Evolutionary conservation across 2,329 filamentous ascomycete species (phyloP).

Genomic region (Epicoccum sorghinum): DNA sequence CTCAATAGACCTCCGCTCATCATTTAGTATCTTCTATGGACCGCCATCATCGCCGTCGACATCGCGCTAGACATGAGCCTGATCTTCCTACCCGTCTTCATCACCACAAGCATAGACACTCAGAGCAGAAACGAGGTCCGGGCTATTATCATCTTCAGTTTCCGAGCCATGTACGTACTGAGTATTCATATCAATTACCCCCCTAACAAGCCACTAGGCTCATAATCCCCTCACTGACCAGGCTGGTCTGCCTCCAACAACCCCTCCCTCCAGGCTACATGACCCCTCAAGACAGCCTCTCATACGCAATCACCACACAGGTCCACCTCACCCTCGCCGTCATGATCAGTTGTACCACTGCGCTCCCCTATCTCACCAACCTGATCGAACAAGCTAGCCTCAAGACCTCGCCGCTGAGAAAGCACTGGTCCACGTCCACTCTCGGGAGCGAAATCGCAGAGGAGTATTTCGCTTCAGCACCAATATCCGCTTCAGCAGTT

Average conservation of each 20-base stretch:
- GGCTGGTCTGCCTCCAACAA: constrained; percentile 27
- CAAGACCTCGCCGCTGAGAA: constrained; percentile 10
- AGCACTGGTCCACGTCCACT: constrained; percentile 30
- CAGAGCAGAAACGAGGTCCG: constrained; percentile 22
- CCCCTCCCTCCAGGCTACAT: constrained; percentile 17
- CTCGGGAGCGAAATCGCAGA: constrained; percentile 23
- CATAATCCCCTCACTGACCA: constrained; percentile 27
- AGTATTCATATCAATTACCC: too few relatives aligned
- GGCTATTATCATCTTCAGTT: constrained; percentile 24
- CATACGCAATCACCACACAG: constrained; percentile 32
- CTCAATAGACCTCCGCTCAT: neutral
- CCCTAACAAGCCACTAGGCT: constrained; percentile 21
- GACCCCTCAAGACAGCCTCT: constrained; percentile 26
- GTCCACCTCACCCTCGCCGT: constrained; percentile 29
- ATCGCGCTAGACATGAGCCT: constrained; percentile 25
- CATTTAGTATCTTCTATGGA: constrained; percentile 31
- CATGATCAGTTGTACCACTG: constrained; percentile 30
- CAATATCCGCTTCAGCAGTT: too few relatives aligned
- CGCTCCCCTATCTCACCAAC: constrained; percentile 24
- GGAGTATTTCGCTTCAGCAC: constrained; percentile 2
- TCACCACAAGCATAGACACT: constrained; percentile 26
- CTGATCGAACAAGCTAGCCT: constrained; percentile 15
- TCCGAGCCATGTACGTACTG: constrained; percentile 29
- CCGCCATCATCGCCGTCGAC: constrained; percentile 25
- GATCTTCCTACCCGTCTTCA: constrained; percentile 23